Evolutionary conservation across 495 filamentous ascomycete genomes (phyloP).

Genomic region (Penicillium steckii): DNA sequence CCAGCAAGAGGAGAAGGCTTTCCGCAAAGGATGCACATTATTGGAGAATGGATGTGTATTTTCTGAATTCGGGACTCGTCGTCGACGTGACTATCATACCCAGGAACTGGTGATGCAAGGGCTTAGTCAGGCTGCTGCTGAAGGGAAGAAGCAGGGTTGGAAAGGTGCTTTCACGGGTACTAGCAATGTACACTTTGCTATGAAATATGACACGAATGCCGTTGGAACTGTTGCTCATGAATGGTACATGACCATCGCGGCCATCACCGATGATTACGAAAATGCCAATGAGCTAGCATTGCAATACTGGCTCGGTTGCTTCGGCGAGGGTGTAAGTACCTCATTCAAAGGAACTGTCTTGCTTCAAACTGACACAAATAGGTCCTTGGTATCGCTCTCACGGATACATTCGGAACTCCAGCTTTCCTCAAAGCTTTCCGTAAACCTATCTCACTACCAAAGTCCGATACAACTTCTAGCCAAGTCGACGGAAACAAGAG

Average conservation of each 20-base stretch:
- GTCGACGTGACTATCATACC: conserved; percentile 89
- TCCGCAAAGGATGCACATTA: conserved; percentile 70
- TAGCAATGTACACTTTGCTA: conserved; percentile 96
- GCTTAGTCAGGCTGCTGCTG: conserved; percentile 67
- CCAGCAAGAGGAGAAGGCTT: conserved; percentile 81
- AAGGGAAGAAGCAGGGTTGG: conserved; percentile 59
- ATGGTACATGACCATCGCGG: conserved; percentile 98
- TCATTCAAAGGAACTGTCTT: too few relatives aligned
- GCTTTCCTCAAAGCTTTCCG: conserved; percentile 83
- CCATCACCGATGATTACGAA: conserved; percentile 81
- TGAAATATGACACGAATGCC: conserved; percentile 78
- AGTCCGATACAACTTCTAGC: not conserved
- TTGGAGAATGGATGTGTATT: conserved; percentile 81
- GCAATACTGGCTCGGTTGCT: conserved; percentile 85
- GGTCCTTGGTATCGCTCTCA: conserved; percentile 86
- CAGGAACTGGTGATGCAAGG: conserved; percentile 90
- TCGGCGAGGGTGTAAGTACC: conserved; percentile 72
- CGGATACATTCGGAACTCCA: conserved; percentile 96
- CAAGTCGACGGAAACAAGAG: conserved; percentile 35
- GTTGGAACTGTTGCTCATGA: conserved; percentile 96
- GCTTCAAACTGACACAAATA: conserved; percentile 24
- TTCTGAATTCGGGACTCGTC: conserved; percentile 89
- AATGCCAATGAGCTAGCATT: conserved; percentile 80
- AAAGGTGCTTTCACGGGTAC: conserved; percentile 78
- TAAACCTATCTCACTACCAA: conserved; percentile 46